Base-by-base conservation (phyloP, 2,329 filamentous ascomycete species). In the Pseudogymnoascus sp. region DNA sequence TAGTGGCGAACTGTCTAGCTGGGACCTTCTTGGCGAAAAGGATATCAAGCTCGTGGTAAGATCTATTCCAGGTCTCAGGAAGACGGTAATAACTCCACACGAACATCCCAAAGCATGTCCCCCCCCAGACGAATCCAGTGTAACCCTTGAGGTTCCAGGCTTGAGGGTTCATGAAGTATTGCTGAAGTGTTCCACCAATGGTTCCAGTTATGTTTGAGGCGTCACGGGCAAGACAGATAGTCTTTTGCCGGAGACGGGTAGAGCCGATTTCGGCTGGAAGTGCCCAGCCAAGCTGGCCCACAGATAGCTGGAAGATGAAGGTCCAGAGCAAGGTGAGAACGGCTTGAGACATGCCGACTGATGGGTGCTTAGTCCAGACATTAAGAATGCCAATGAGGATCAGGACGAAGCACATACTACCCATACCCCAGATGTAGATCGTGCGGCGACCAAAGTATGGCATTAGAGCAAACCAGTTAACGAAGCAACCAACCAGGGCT, bases 161-260 rank as follows among this genome's bases (percentile, higher is more conserved):
- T 11, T 18, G 42, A 3, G 61, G 61, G 65, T 79, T 79, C 9
- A 65, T 62, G 60, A 79, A 93, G 92, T 40, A 91, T 89, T 75
- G 96, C 86, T 73, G 91, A 78, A 71, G 93, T 77, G 5, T 63
- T 37, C 65, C 66, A 62, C 65, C 63, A 23, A 68, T 23, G 3
- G 66, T 63, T 0, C 75, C 75, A 63, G 76, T 73, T 5, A 76
- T 61, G 14, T 74, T 95, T 82, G 87, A 96, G 72, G 65, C 78
- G 77, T 0, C 72, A 73, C 3, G 77, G n/a, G 75, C 75, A n/a
- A 79, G 66, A 2, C 74, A 74, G 14, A 76, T 74, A 1, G 77
- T 79, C 62, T 74, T 72, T 1, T 72, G 72, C 3, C 77, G 73
- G 1, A 79, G 70, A 2, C 68, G 68, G 2, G 74, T 68, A 2